Evolutionary conservation across 257 asterid genomes (phyloP), one percentile per base, ranked within the genome.

Genomic region (Pogostemon cablin): DNA sequence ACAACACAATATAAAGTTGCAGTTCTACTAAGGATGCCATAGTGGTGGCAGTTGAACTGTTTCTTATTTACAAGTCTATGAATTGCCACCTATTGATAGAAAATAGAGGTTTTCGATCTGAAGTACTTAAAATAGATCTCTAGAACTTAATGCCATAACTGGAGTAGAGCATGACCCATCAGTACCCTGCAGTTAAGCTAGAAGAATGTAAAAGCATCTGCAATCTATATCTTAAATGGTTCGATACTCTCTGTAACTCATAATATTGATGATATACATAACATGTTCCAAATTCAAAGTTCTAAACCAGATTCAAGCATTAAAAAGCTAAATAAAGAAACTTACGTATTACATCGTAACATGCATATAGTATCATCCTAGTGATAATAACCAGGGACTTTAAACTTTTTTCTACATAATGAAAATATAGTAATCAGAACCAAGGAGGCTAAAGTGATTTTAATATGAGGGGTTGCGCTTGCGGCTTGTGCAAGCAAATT

Each of bases 361-460:
- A 38, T 39, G 41, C 55, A 34, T 34, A 20, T 10, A 49, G 43
- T 49, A 56, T 47, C 69, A 60, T 9, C 70, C 20, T 25, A 32
- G 35, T 46, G 20, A 57, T 38, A 66, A 47, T 47, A 62, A 41
- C 20, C 38, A 54, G 20, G 57, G 38, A 38, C 43, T 42, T 53
- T 38, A 47, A 17, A 58, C 15, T 3, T 39, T 20, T 62, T 63
- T 25, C 61, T 32, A 37, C 38, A 57, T 32, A 42, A n/a, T 58
- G 65, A 62, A 59, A 56, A 71, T 42, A 34, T 65, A 61, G 77
- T 12, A 61, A 53, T 17, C 65, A 78, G 76, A 54, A 46, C 35
- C 35, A 37, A 61, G 48, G 35, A 52, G 25, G 59, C 58, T 62
- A 4, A 55, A 69, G 72, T 46, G 39, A 47, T 47, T 58, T 62